A percentile compares a stretch with the other conserved stretches of the same genome.
These are phyloP conservation scores for Paramyrothecium sp. DNA, from an alignment of 2,329 filamentous ascomycete species.

Conservation along the genomic window DNA sequence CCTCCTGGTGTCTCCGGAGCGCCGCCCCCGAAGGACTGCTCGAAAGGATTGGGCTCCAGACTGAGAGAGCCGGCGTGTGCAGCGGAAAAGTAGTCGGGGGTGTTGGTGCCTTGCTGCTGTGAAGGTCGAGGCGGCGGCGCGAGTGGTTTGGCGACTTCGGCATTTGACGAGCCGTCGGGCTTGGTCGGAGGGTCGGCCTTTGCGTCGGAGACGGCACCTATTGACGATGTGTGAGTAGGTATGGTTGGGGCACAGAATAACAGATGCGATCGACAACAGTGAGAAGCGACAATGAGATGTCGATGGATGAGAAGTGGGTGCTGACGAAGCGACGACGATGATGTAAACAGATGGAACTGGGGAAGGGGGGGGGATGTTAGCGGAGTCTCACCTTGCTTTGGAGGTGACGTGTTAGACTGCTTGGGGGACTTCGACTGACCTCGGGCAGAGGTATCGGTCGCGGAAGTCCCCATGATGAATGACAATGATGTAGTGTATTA, in stretches of 20 bases:
- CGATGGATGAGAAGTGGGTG: slow-evolving; percentile 11
- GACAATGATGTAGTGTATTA: slow-evolving; percentile 44
- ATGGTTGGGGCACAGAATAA: background rate
- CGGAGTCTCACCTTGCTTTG: slow-evolving; percentile 39
- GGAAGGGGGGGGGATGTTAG: slow-evolving; percentile 7
- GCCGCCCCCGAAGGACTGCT: slow-evolving; percentile 79
- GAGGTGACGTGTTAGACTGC: slow-evolving; percentile 40
- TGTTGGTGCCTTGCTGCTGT: slow-evolving; percentile 42
- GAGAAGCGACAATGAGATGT: slow-evolving; percentile 9
- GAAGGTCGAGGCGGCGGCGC: slow-evolving; percentile 68
- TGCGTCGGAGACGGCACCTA: slow-evolving; percentile 43
- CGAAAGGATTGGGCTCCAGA: slow-evolving; percentile 93
- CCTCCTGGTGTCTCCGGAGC: slow-evolving; percentile 78
- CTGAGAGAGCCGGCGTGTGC: slow-evolving; percentile 57
- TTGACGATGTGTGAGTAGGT: slow-evolving; percentile 17
- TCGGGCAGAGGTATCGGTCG: slow-evolving; percentile 35
- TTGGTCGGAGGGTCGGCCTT: slow-evolving; percentile 48
- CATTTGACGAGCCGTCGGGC: slow-evolving; percentile 50
- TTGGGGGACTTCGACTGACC: slow-evolving; percentile 49
- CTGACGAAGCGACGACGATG: slow-evolving; percentile 10
- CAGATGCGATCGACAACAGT: slow-evolving; percentile 6
- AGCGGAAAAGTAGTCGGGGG: slow-evolving; percentile 68
- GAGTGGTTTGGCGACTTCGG: slow-evolving; percentile 62
- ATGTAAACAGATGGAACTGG: slow-evolving; percentile 13
- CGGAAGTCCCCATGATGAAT: slow-evolving; percentile 49